Evolutionary conservation across 495 filamentous ascomycete species (phyloP).

Genomic region (Echria macrotheca): DNA sequence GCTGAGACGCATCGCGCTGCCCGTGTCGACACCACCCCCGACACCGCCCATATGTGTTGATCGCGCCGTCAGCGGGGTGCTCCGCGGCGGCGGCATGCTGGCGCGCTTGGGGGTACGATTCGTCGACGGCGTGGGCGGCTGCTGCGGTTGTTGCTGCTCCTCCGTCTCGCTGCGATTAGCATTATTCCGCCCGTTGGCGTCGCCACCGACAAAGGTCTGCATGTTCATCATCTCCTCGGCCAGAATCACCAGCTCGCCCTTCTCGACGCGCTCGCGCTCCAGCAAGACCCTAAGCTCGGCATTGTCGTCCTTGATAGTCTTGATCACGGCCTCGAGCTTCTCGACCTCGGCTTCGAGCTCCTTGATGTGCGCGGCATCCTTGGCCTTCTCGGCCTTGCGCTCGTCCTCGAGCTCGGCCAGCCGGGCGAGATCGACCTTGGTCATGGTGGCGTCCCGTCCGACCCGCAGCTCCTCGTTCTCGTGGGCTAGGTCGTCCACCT

Average conservation of each 20-base stretch:
- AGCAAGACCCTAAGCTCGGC: conserved; percentile 57
- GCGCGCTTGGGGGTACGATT: neutral
- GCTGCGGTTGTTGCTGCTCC: conserved; percentile 10
- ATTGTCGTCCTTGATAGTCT: conserved; percentile 59
- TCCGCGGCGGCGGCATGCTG: conserved; percentile 1
- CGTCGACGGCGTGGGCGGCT: neutral
- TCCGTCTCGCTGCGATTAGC: neutral
- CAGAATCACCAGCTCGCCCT: conserved; percentile 85
- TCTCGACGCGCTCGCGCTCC: conserved; percentile 80
- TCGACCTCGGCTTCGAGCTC: conserved; percentile 62
- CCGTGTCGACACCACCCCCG: too few species aligned
- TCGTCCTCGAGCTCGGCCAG: conserved; percentile 41
- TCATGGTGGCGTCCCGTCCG: conserved; percentile 60
- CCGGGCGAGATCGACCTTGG: conserved; percentile 48
- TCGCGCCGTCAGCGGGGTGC: neutral
- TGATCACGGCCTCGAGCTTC: conserved; percentile 63
- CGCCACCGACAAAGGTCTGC: conserved; percentile 27
- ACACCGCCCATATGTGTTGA: neutral
- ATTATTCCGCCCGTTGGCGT: too few species aligned
- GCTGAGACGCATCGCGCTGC: conserved; percentile 7
- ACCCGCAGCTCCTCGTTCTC: conserved; percentile 69
- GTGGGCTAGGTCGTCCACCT: conserved; percentile 58
- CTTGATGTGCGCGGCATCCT: conserved; percentile 48
- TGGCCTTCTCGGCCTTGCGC: conserved; percentile 44
- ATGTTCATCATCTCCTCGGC: conserved; percentile 84